Evolutionary conservation across 352 stramenopile species (phyloP), one percentile per base, ranked within the genome.

Genomic region (Phytopythium chamaehyphon): DNA sequence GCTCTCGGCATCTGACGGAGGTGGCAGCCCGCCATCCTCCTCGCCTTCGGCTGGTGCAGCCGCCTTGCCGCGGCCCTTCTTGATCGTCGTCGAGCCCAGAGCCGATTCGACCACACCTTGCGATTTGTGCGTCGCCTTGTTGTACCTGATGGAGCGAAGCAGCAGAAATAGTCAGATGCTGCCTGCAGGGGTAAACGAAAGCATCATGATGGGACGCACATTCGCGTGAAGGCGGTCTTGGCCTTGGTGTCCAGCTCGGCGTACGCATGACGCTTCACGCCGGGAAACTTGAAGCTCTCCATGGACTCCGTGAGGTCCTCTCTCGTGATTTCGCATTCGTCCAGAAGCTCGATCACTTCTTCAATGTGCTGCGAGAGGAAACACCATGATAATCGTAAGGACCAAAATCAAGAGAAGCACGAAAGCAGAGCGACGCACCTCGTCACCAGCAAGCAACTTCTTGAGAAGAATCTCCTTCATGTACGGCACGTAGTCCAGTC

Each of bases 271-370:
- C 79, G 76, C 55, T 88, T 86, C 46, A 93, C 60, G 31, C 77
- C 80, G 7, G 74, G 73, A 50, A 96, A 76, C 59, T 90, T 87
- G 62, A 95, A 91, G 61, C 73, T 87, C 57, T 98, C 89, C 71
- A 99, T 90, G 18, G 93, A 98, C 66, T 99, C 97, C 11, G 98
- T 96, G 19, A 99, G 59, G 66, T 99, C 97, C 64, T 99, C 96
- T 39, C 95, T 88, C 46, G 79, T 96, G 47, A 99, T 88, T 42
- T 98, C 97, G 62, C 98, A 99, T 42, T 92, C 80, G 61, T 99
- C 96, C 58, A 99, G 89, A 28, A 98, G 71, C 16, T 84, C 73
- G 50, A 99, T 98, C 40, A 96, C 88, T 52, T 97, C 84, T 6
- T 86, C 59, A 21, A 97, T 75, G 39, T 92, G 82, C 72, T 91